Evolutionary conservation across 2,329 filamentous ascomycete genomes (phyloP).

Genomic region (Fusarium sp.): DNA sequence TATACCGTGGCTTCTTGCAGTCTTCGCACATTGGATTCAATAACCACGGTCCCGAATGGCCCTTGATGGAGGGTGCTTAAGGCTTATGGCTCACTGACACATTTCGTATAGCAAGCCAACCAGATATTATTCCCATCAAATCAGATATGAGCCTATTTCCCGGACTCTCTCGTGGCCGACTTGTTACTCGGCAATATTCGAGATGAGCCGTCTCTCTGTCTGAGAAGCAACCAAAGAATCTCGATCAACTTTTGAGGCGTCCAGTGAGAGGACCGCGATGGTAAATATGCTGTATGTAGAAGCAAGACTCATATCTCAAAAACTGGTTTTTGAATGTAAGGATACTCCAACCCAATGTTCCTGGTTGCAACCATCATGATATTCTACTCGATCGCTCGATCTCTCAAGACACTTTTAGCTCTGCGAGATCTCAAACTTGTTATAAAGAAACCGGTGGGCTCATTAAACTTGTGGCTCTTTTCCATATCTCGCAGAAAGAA

Average conservation of each 20-base stretch:
- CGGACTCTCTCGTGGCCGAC: neutral
- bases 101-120: neutral
- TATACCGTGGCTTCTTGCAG: neutral
- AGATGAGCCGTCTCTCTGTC: neutral
- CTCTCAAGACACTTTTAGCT: constrained; percentile 15
- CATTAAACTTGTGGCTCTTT: constrained; percentile 16
- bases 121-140: neutral
- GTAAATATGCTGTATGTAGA: neutral
- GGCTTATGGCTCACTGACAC: neutral
- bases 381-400: constrained; percentile 12
- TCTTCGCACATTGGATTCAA: neutral
- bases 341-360: neutral
- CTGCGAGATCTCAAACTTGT: neutral
- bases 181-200: neutral
- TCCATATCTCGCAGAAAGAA: neutral
- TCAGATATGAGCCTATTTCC: neutral
- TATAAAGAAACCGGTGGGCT: constrained; percentile 19
- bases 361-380: constrained; percentile 18
- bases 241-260: neutral
- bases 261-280: neutral
- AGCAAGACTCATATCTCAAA: neutral
- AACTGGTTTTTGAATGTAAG: neutral
- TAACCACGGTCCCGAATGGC: neutral
- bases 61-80: neutral
- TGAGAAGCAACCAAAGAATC: neutral